phyloP scores from a whole-genome alignment of 306 rosid genomes.

The Elaeagnus macrophylla region DNA sequence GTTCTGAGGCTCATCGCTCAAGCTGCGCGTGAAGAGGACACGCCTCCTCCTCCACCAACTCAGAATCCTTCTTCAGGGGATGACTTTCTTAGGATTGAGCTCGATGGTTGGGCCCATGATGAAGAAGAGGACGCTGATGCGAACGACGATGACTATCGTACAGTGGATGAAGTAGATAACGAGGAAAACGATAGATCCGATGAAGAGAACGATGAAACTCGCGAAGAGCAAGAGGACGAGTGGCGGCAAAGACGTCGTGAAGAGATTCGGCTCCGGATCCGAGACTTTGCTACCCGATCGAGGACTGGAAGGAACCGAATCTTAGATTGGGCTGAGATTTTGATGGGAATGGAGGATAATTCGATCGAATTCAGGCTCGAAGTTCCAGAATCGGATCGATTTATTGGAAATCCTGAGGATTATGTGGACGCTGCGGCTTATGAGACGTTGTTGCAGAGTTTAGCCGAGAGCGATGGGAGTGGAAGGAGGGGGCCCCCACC shows the following conservation, averaged over 20 bases:
- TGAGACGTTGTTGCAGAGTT: constrained; percentile 59
- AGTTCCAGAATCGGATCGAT: constrained; percentile 54
- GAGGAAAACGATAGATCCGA: constrained; percentile 39
- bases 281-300: constrained; percentile 56
- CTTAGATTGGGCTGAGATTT: constrained; percentile 75
- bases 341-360: constrained; percentile 76
- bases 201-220: constrained; percentile 33
- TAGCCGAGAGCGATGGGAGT: constrained; percentile 53
- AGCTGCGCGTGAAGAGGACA: constrained; percentile 65
- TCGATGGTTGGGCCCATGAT: constrained; percentile 67
- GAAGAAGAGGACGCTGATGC: constrained; percentile 36
- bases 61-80: constrained; percentile 38
- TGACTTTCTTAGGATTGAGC: constrained; percentile 66
- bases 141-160: constrained; percentile 35
- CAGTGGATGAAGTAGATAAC: constrained; percentile 35
- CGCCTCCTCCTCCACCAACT: constrained; percentile 53
- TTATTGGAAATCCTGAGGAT: constrained; percentile 65
- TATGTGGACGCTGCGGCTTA: constrained; percentile 71
- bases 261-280: constrained; percentile 47
- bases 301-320: constrained; percentile 70
- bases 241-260: constrained; percentile 51
- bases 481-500: constrained; percentile 81
- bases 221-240: constrained; percentile 33
- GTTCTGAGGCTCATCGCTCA: constrained; percentile 59
- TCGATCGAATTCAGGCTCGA: constrained; percentile 71